These are phyloP conservation scores for Xylariaceae sp. DNA, from an alignment of 2,329 filamentous ascomycete genomes.

Conservation along the genomic window DNA sequence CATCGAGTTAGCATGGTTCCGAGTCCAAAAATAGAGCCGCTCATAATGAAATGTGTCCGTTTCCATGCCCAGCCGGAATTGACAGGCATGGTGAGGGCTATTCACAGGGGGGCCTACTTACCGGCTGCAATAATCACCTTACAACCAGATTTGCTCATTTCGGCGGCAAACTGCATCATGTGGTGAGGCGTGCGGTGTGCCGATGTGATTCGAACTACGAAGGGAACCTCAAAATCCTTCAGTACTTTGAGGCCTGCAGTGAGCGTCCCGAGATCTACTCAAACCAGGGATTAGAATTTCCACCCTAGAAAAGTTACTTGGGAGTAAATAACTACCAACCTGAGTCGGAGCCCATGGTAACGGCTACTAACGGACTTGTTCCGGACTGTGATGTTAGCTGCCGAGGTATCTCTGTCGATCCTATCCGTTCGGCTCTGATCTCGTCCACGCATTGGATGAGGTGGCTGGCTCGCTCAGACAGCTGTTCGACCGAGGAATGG, in stretches of 20 bases:
- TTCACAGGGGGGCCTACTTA: slow-evolving; percentile 6
- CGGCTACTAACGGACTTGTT: slow-evolving; percentile 58
- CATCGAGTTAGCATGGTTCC: slow-evolving; percentile 8
- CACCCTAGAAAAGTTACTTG: not conserved
- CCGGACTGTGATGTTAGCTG: slow-evolving; percentile 26
- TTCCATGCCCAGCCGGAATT: not conserved
- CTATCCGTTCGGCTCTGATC: slow-evolving; percentile 53
- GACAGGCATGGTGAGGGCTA: not conserved
- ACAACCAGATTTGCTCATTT: slow-evolving; percentile 61
- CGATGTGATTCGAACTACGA: slow-evolving; percentile 70
- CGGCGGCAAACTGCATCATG: slow-evolving; percentile 64
- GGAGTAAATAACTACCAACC: slow-evolving; percentile 31
- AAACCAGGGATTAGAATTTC: slow-evolving; percentile 1
- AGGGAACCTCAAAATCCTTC: slow-evolving; percentile 66
- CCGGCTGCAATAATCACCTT: slow-evolving; percentile 68
- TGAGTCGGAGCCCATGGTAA: slow-evolving; percentile 82
- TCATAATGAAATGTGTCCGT: slow-evolving; percentile 41
- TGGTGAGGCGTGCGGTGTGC: slow-evolving; percentile 69
- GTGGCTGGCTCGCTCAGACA: slow-evolving; percentile 56
- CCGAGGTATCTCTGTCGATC: slow-evolving; percentile 25
- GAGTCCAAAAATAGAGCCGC: slow-evolving; percentile 36
- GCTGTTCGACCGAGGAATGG: slow-evolving; percentile 61
- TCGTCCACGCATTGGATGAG: slow-evolving; percentile 62
- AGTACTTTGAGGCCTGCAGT: slow-evolving; percentile 63
- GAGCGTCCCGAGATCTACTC: slow-evolving; percentile 58